These are phyloP conservation scores for Nemophila menziesii DNA, from an alignment of 257 asterid species.

Conservation along the genomic window DNA sequence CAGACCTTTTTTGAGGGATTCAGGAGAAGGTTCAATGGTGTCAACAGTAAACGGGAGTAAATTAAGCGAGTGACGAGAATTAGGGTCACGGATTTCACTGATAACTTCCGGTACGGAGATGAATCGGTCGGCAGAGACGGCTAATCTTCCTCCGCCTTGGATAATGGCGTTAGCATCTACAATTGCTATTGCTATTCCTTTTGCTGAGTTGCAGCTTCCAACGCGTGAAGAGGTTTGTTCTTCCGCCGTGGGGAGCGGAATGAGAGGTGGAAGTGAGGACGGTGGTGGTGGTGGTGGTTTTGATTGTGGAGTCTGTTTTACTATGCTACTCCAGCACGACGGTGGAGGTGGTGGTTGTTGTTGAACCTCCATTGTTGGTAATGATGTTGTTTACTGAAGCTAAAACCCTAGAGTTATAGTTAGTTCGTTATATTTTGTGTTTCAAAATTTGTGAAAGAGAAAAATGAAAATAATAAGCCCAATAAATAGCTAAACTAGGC, in stretches of 20 bases:
- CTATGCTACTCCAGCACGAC: constrained; percentile 55
- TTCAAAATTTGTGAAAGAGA: too few species aligned
- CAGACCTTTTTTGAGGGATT: constrained; percentile 60
- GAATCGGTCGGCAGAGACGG: constrained; percentile 63
- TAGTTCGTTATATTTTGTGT: too few species aligned
- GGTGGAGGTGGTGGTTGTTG: constrained; percentile 25
- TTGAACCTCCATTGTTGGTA: constrained; percentile 43
- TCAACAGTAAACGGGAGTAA: constrained; percentile 73
- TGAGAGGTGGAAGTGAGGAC: background rate
- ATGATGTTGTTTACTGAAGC: background rate
- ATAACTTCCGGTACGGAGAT: constrained; percentile 78
- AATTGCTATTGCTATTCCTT: constrained; percentile 81
- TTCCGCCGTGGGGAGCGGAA: background rate
- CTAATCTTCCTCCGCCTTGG: constrained; percentile 54
- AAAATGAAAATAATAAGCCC: too few species aligned
- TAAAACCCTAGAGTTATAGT: constrained; percentile 12
- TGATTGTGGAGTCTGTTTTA: constrained; percentile 25
- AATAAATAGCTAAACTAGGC: too few species aligned
- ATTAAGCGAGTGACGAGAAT: constrained; percentile 78
- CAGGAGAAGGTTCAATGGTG: constrained; percentile 69
- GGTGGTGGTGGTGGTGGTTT: background rate
- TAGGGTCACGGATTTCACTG: constrained; percentile 69
- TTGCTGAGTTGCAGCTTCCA: constrained; percentile 65
- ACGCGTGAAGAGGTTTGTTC: constrained; percentile 26
- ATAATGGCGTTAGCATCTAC: constrained; percentile 94